Evolutionary conservation across 345 rosid genomes (phyloP).

Genomic region (Hypericum androsaemum): DNA sequence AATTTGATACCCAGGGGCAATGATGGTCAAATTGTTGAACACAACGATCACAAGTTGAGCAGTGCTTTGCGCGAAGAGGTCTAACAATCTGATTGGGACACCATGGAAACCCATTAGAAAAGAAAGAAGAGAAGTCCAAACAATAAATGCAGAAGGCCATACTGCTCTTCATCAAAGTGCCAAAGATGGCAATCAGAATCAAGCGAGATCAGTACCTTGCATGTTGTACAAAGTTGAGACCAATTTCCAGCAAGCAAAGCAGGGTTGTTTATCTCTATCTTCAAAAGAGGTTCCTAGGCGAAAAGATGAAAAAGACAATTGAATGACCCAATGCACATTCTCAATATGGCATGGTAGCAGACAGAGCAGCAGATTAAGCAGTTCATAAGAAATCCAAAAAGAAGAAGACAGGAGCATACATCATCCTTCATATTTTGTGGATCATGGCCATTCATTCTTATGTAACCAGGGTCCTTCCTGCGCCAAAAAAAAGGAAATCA

Average conservation of each 20-base stretch:
- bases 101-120: constrained; percentile 4
- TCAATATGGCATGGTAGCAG: neutral
- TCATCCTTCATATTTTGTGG: constrained; percentile 86
- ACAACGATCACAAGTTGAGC: constrained; percentile 88
- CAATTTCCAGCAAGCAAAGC: constrained; percentile 94
- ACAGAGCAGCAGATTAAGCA: neutral
- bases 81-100: constrained; percentile 59
- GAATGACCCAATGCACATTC: neutral
- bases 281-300: constrained; percentile 75
- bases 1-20: constrained; percentile 97
- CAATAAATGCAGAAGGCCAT: constrained; percentile 5
- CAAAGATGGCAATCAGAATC: constrained; percentile 3
- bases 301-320: constrained; percentile 1
- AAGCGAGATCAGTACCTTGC: constrained; percentile 56
- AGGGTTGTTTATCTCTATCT: constrained; percentile 82
- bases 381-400: neutral
- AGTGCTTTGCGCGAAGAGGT: constrained; percentile 97
- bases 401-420: constrained; percentile 34
- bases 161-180: constrained; percentile 3
- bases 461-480: constrained; percentile 96
- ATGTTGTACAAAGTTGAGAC: constrained; percentile 95
- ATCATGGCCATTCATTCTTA: constrained; percentile 71
- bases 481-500: constrained; percentile 15
- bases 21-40: constrained; percentile 99
- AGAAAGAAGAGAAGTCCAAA: neutral